These are phyloP conservation scores for Puccinia horiana DNA, from an alignment of 1,284 basidiomycete genomes.

Conservation along the genomic window DNA sequence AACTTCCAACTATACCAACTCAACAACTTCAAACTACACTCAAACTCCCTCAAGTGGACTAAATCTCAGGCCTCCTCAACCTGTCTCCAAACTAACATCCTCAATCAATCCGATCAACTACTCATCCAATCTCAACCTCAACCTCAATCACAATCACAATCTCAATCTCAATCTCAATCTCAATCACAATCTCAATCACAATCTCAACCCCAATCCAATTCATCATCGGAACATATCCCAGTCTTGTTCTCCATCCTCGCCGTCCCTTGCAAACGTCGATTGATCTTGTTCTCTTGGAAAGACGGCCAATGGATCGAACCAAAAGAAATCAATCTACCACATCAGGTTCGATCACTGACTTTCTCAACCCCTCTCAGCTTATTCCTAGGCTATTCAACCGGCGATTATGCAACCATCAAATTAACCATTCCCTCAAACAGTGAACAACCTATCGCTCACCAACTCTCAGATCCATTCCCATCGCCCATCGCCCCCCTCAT, in stretches of 20 bases:
- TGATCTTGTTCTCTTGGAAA: slow-evolving; percentile 78
- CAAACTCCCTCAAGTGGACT: slow-evolving; percentile 26
- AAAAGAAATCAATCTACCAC: slow-evolving; percentile 64
- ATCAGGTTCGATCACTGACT: slow-evolving; percentile 52
- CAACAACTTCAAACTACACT: slow-evolving; percentile 8
- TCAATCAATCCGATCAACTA: neutral
- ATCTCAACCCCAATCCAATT: neutral
- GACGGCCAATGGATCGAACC: slow-evolving; percentile 78
- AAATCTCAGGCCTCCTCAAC: slow-evolving; percentile 19
- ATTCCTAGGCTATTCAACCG: slow-evolving; percentile 45
- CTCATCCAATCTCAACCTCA: neutral
- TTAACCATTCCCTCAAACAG: slow-evolving; percentile 64
- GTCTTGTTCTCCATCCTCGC: slow-evolving; percentile 73
- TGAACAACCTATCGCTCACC: slow-evolving; percentile 68
- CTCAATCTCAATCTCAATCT: neutral
- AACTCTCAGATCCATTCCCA: slow-evolving; percentile 61
- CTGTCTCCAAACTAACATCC: slow-evolving; percentile 7
- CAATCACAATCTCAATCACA: no score
- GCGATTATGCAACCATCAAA: slow-evolving; percentile 32
- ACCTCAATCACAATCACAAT: neutral
- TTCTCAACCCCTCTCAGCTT: slow-evolving; percentile 43
- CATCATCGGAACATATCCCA: slow-evolving; percentile 63
- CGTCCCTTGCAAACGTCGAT: slow-evolving; percentile 80
- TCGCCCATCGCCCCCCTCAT: slow-evolving; percentile 51
- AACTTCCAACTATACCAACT: slow-evolving; percentile 22